Conservation (phyloP, 768 basidiomycete genomes). For the Clavulina sp. region DNA sequence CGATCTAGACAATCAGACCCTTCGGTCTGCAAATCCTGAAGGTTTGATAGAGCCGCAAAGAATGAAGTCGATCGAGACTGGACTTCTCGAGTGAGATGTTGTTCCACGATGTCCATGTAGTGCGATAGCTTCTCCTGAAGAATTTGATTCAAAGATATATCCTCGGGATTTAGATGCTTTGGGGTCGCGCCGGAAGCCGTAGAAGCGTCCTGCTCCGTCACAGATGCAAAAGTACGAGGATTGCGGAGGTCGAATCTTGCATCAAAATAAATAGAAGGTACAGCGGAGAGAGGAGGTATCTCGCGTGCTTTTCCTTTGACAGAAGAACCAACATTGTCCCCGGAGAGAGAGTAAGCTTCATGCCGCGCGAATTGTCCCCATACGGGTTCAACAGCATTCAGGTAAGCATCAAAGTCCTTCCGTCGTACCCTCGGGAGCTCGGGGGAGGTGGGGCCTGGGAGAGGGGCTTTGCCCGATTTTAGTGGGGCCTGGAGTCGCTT, state of each 20-base stretch:
- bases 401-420: constrained; percentile 74
- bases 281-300: constrained; percentile 54
- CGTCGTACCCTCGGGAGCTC: constrained; percentile 64
- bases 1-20: constrained; percentile 66
- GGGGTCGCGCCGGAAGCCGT: constrained; percentile 8
- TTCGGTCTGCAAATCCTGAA: constrained; percentile 82
- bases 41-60: constrained; percentile 87
- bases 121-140: constrained; percentile 83
- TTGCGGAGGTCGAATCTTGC: constrained; percentile 65
- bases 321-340: not conserved
- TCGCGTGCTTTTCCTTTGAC: constrained; percentile 13
- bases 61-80: constrained; percentile 80
- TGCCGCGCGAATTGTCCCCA: constrained; percentile 70
- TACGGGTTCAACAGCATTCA: constrained; percentile 50
- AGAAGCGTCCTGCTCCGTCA: constrained; percentile 37
- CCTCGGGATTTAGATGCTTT: not conserved
- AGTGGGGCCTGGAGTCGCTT: constrained; percentile 71
- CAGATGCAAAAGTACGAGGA: constrained; percentile 55
- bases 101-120: constrained; percentile 84
- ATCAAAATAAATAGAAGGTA: constrained; percentile 72
- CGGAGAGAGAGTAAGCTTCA: too few relatives aligned
- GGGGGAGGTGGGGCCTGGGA: constrained; percentile 54
- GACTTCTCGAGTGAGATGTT: constrained; percentile 87
- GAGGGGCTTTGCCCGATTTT: constrained; percentile 56
- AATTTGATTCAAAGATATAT: constrained; percentile 25